Evolutionary conservation across 1,284 basidiomycete genomes (phyloP), one percentile per base, ranked within the genome.

Genomic region (Puccinia novopanici): DNA sequence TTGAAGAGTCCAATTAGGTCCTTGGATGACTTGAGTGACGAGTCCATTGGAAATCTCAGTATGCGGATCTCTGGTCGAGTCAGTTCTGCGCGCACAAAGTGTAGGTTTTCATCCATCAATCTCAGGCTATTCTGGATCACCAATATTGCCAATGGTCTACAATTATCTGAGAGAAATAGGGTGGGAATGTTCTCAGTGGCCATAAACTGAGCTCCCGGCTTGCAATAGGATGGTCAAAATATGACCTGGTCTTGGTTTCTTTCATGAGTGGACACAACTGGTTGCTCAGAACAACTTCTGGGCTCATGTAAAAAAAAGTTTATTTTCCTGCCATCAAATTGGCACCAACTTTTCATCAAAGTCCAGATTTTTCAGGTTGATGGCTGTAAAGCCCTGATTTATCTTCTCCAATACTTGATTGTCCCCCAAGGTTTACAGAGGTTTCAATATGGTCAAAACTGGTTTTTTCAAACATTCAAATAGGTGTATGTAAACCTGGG

Each of bases 321-420:
- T 61, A 61, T 15, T 5, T 24, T 2, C 59, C 59, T n/a, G 2
- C 5, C 1, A 37, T 2, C 5, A 61, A 19, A 6, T 61, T 17
- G 6, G 15, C 34, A 2, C 30, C 27, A 61, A 61, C 13, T 4
- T 2, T 5, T 37, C 2, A 37, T 34, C 37, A 12, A 61, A 37
- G 2, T 4, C 37, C 30, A 40, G 24, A 9, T 61, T 34, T 13
- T n/a, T 37, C 34, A 61, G 19, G 19, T 61, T 61, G 6, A 61
- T 37, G 5, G 70, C 70, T 19, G 50, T 72, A 48, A 34, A 54
- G 8, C 13, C 27, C 27, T 34, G 17, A 0, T n/a, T 48, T 54
- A 54, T 72, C 37, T 72, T 54, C 34, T 72, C 50, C 54, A 12
- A 24, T 0, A 72, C 70, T 40, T 50, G 59, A 22, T 61, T 61